A percentile compares a stretch with the other conserved stretches of the same genome.
Conservation (phyloP, 768 basidiomycete genomes). For the Antrodiella citrinella region DNA sequence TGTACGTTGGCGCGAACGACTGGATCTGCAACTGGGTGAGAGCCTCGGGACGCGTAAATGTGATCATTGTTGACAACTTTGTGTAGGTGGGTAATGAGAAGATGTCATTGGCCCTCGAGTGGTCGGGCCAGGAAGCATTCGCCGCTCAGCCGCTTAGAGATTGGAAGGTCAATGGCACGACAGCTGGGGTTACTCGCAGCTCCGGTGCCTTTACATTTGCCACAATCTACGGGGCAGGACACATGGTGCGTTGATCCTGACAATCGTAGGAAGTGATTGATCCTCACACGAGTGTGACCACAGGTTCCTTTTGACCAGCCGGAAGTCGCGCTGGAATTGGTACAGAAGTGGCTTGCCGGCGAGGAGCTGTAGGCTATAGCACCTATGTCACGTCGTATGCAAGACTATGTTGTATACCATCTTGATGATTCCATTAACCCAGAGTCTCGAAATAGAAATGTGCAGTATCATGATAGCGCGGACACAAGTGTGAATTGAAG, state of each 20-base stretch:
- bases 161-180: conserved; percentile 43
- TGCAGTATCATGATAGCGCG: too few relatives aligned
- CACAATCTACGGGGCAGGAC: conserved; percentile 58
- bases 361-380: too few relatives aligned
- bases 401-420: too few relatives aligned
- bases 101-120: conserved; percentile 50
- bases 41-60: not conserved
- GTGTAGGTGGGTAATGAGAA: conserved; percentile 42
- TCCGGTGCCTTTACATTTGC: conserved; percentile 55
- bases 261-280: too few relatives aligned
- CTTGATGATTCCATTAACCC: too few relatives aligned
- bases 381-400: too few relatives aligned
- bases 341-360: conserved; percentile 39
- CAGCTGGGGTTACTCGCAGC: conserved; percentile 46
- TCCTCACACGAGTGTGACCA: not conserved
- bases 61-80: not conserved
- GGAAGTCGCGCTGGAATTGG: conserved; percentile 40
- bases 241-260: conserved; percentile 57
- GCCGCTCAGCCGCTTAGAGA: conserved; percentile 31
- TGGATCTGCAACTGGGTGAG: conserved; percentile 49
- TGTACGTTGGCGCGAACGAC: conserved; percentile 47
- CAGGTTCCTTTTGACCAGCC: conserved; percentile 62
- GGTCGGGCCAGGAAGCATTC: conserved; percentile 47
- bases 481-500: too few relatives aligned
- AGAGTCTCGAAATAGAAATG: too few relatives aligned